phyloP scores from a whole-genome alignment of 805 yeast genomes.

The Wickerhamiella spandovensis region DNA sequence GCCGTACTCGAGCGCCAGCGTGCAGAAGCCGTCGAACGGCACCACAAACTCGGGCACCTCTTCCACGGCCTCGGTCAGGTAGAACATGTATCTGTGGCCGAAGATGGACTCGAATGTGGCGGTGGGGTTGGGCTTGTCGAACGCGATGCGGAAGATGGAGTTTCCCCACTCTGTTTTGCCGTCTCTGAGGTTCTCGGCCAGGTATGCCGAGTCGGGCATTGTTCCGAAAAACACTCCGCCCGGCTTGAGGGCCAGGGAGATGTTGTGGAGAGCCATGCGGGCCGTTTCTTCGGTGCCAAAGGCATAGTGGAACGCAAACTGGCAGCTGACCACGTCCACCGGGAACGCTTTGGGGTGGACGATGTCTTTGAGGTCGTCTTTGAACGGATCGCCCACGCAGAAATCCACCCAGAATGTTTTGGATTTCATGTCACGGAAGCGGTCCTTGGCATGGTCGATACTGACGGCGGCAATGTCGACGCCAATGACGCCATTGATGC shows the following conservation, averaged over 20 bases:
- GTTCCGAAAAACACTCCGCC: constrained; percentile 93
- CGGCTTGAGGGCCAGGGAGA: constrained; percentile 55
- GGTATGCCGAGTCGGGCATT: constrained; percentile 70
- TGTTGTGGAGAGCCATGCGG: constrained; percentile 56
- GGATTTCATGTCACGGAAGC: constrained; percentile 45
- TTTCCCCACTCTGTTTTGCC: constrained; percentile 72
- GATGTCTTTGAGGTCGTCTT: constrained; percentile 51
- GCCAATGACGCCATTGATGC: constrained; percentile 69
- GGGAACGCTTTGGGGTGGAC: constrained; percentile 67
- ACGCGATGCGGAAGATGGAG: constrained; percentile 64
- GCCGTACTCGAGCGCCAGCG: constrained; percentile 73
- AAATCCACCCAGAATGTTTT: constrained; percentile 62
- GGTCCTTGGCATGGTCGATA: constrained; percentile 64
- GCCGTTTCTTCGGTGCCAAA: constrained; percentile 77
- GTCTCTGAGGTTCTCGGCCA: constrained; percentile 38
- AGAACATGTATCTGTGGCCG: constrained; percentile 76
- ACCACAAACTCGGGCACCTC: constrained; percentile 95
- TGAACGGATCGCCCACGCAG: constrained; percentile 87
- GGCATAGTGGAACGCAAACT: constrained; percentile 91
- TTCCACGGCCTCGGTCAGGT: constrained; percentile 83
- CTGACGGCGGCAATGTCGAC: constrained; percentile 86
- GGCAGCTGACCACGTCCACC: constrained; percentile 78
- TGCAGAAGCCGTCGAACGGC: constrained; percentile 78
- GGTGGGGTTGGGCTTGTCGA: constrained; percentile 46
- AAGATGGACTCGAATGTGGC: constrained; percentile 30